Evolutionary conservation across 331 rosid genomes (phyloP), one percentile per base, ranked within the genome.

Genomic region (Arachis monticola): DNA sequence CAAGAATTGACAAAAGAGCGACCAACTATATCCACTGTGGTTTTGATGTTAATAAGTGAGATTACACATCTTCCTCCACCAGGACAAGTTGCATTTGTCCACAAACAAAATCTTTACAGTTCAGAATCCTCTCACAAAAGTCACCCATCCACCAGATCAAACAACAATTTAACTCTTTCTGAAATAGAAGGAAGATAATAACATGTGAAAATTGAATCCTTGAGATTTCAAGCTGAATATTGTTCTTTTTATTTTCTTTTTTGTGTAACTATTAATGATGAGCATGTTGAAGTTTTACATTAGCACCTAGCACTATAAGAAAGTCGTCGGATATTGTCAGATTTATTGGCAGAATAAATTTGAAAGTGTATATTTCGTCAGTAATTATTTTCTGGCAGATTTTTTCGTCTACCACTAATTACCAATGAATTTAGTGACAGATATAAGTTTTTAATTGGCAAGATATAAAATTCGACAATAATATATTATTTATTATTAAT

Each of bases 1-100:
- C 84, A 83, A 80, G 87, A 83, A 56, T 46, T 80, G 56, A 74
- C 87, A 47, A 80, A 12, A 57, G 84, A 83, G 46, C 76, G 84
- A n/a, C 87, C 84, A 40, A 30, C 74, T 31, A 57, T 80, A 32
- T 70, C 77, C 5, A 72, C 70, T 14, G 82, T 72, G 0, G 81
- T 83, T 79, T 80, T 77, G 14, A 83, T 76, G 84, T 79, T 83
- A 2, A 75, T 76, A 8, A 76, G 82, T 72, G 87, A 83, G 63
- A 80, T 80, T 41, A 50, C 78, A 12, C 47, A 80, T 47, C 80
- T 83, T 53, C 84, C 82, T 67, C 63, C 61, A 53, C 84, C 77
- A 8, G 44, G 30, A 3, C 78, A 79, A 62, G 81, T 77, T 7
- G 80, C 79, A 60, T 79, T 79, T 17, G 84, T 64, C 9, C 74